These are phyloP conservation scores for Xerocomus spinulosus DNA, from an alignment of 768 basidiomycete species.

Conservation along the genomic window DNA sequence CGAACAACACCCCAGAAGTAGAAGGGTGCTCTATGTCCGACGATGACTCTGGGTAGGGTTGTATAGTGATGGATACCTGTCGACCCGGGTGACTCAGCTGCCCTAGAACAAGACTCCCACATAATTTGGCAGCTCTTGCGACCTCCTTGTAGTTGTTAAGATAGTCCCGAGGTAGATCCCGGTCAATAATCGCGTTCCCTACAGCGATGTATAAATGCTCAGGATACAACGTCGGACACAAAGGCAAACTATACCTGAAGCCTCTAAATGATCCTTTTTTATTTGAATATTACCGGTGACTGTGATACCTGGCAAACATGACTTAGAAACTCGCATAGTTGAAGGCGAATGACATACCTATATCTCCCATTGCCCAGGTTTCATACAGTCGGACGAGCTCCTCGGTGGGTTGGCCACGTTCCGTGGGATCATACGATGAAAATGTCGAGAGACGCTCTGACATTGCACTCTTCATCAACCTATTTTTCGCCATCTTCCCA, in stretches of 20 bases:
- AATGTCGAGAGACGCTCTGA: conserved; percentile 34
- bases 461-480: conserved; percentile 33
- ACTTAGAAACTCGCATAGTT: conserved; percentile 1
- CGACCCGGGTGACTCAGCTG: conserved; percentile 33
- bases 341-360: conserved; percentile 17
- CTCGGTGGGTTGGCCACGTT: conserved; percentile 31
- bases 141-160: conserved; percentile 18
- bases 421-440: conserved; percentile 25
- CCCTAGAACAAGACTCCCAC: conserved; percentile 29
- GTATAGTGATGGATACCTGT: conserved; percentile 32
- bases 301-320: conserved; percentile 24
- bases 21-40: conserved; percentile 34
- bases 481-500: conserved; percentile 28
- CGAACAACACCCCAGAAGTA: conserved; percentile 30
- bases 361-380: conserved; percentile 30
- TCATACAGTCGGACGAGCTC: conserved; percentile 33
- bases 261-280: conserved; percentile 33
- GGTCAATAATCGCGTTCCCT: conserved; percentile 33
- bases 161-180: conserved; percentile 23
- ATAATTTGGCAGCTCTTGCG: conserved; percentile 30
- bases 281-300: conserved; percentile 33
- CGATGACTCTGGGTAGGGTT: conserved; percentile 32
- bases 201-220: background rate
- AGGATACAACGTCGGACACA: background rate
- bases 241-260: conserved; percentile 22